phyloP scores from a whole-genome alignment of 352 stramenopile genomes.

The Pelagophyceae sp. region DNA sequence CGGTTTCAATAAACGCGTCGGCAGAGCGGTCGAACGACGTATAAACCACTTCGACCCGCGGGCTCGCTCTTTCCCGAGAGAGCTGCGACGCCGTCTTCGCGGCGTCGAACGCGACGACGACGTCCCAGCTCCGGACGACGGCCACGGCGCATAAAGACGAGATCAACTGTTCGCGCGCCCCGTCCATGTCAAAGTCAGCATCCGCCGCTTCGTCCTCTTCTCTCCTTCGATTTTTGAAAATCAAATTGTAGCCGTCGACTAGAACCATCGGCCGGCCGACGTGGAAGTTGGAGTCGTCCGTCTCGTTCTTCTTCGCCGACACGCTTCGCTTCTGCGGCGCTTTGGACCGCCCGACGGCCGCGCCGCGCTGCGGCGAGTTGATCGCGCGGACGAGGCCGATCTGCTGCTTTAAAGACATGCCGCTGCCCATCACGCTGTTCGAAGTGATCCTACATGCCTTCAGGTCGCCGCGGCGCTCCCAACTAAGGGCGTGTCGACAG shows the following conservation, averaged over 20 bases:
- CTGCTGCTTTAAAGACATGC: not conserved
- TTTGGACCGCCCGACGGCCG: not conserved
- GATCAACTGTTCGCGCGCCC: not conserved
- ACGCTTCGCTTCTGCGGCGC: not conserved
- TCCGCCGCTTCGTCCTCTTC: too few species aligned
- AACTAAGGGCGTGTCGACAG: too few species aligned
- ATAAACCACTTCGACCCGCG: not conserved
- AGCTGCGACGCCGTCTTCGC: not conserved
- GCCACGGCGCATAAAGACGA: not conserved
- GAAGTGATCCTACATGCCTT: conserved; percentile 11
- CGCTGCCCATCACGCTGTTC: not conserved
- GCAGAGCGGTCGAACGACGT: not conserved
- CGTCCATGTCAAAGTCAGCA: not conserved
- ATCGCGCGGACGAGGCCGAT: not conserved
- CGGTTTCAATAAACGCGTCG: not conserved
- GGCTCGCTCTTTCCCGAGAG: not conserved
- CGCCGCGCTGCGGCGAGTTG: not conserved
- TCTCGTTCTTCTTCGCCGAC: conserved; percentile 3
- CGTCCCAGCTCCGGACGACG: not conserved
- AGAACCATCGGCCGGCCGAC: not conserved
- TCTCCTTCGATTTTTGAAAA: too few species aligned
- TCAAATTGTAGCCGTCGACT: conserved; percentile 9
- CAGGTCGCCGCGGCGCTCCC: too few species aligned
- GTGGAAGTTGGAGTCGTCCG: not conserved
- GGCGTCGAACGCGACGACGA: not conserved